phyloP scores from a whole-genome alignment of 2,329 filamentous ascomycete species.

The Penicillium griseofulvum region DNA sequence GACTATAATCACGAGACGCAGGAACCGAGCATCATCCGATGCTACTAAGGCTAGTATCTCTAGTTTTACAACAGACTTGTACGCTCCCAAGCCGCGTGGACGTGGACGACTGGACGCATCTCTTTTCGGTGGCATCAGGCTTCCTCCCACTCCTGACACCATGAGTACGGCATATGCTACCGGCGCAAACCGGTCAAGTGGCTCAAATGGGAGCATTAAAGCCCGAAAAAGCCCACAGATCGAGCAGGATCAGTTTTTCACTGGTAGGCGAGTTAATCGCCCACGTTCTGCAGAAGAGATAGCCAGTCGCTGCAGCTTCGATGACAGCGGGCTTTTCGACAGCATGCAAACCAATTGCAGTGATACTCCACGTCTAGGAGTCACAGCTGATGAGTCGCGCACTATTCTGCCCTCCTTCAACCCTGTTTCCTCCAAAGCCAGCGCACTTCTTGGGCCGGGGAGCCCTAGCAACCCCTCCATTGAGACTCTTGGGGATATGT shows the following conservation, averaged over 20 bases:
- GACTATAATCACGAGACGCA: slow-evolving; percentile 18
- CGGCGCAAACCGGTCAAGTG: slow-evolving; percentile 22
- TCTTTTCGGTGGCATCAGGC: slow-evolving; percentile 33
- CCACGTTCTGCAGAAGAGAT: slow-evolving; percentile 38
- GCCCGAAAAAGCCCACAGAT: slow-evolving; percentile 25
- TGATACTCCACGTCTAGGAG: slow-evolving; percentile 29
- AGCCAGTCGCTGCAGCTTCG: slow-evolving; percentile 31
- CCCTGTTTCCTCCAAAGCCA: slow-evolving; percentile 27
- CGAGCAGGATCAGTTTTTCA: slow-evolving; percentile 21
- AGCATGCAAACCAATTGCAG: slow-evolving; percentile 35
- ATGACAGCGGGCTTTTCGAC: slow-evolving; percentile 28
- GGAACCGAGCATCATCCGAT: slow-evolving; percentile 19
- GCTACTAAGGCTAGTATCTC: slow-evolving; percentile 22
- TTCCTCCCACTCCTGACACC: slow-evolving; percentile 45
- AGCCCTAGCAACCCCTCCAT: slow-evolving; percentile 23
- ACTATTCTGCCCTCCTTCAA: slow-evolving; percentile 36
- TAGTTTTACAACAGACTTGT: slow-evolving; percentile 26
- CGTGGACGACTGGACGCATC: slow-evolving; percentile 30
- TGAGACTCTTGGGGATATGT: slow-evolving; percentile 21
- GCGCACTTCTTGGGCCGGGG: slow-evolving; percentile 25
- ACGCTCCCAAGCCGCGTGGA: slow-evolving; percentile 23
- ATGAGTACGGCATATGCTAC: slow-evolving; percentile 41
- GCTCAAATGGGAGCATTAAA: slow-evolving; percentile 34
- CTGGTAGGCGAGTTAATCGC: slow-evolving; percentile 25
- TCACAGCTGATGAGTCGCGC: slow-evolving; percentile 23